phyloP scores from a whole-genome alignment of 345 rosid genomes.

The Viola odorata region DNA sequence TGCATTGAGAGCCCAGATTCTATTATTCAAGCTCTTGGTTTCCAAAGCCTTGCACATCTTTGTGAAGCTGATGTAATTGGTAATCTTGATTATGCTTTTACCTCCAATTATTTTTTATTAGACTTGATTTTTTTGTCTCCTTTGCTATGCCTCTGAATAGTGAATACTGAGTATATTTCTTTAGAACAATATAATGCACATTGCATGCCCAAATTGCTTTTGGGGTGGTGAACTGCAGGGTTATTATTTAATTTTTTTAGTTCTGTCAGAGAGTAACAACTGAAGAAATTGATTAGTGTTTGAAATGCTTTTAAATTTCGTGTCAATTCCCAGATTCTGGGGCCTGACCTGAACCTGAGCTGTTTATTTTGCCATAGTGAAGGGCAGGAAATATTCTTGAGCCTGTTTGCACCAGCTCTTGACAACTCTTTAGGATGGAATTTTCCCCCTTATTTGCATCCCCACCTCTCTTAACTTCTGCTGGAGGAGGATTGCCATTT shows the following conservation, averaged over 20 bases:
- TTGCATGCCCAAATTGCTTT: too few relatives aligned
- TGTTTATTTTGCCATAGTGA: too few relatives aligned
- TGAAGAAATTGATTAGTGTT: too few relatives aligned
- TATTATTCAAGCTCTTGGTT: constrained; percentile 70
- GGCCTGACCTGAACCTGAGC: neutral
- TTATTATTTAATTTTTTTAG: too few relatives aligned
- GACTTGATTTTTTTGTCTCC: neutral
- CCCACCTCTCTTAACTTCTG: neutral
- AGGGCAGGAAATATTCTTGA: neutral
- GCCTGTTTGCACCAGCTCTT: too few relatives aligned
- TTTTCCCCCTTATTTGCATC: neutral
- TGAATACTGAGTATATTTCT: neutral
- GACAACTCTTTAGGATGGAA: neutral
- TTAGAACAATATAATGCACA: neutral
- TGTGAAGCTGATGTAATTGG: constrained; percentile 98
- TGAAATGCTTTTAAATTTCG: neutral
- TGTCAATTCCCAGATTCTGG: neutral
- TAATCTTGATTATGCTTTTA: constrained; percentile 25
- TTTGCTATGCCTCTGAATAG: neutral
- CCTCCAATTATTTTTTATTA: neutral
- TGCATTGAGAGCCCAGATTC: constrained; percentile 78
- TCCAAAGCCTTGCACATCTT: constrained; percentile 87
- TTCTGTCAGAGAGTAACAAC: too few relatives aligned
- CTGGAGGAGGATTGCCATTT: neutral
- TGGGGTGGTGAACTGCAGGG: too few relatives aligned